Base-by-base conservation (phyloP, 306 rosid genomes). In the Begonia masoniana region DNA sequence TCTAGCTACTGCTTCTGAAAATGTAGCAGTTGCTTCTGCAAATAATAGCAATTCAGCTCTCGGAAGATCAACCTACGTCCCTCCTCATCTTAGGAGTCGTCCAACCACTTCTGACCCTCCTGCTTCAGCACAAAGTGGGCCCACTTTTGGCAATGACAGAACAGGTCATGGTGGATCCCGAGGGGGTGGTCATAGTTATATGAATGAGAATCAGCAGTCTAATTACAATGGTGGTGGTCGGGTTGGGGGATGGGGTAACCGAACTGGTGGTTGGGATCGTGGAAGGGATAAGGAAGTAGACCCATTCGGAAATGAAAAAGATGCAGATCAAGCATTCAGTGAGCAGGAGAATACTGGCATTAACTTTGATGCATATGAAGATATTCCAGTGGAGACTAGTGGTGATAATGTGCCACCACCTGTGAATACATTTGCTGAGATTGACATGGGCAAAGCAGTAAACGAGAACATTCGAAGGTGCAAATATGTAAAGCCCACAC, bases 401-500 rank as follows among this genome's bases (percentile, higher is more conserved):
- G 95, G 95, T 11, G 80, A 74, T 1, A 77, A 82, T 65, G 93
- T 86, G 51, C 88, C 95, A 2, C 76, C 78, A 0, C 70, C 95
- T 3, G 95, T 82, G 73, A 75, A 75, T 69, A 82, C 95, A 14
- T 86, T 86, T 73, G 95, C 93, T 0, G 93, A 86, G 68, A 86
- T 86, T 51, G 95, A 86, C 54, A 71, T 86, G 76, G 95, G 95
- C 1, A 88, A 82, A 0, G 93, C 81, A 31, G 81, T 86, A n/a
- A 82, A 86, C 62, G 65, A 19, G 36, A 86, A 86, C 64, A 86
- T 86, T 51, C 73, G 73, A 39, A 68, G 95, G 60, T 86, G 95
- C 74, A 86, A 86, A 58, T 86, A 86, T 65, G 93, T 82, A 51
- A 79, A 68, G 67, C 95, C 95, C 24, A 86, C 95, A 2, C 95